Conservation (phyloP, 768 basidiomycete species). For the Stropharia rugosoannulata region DNA sequence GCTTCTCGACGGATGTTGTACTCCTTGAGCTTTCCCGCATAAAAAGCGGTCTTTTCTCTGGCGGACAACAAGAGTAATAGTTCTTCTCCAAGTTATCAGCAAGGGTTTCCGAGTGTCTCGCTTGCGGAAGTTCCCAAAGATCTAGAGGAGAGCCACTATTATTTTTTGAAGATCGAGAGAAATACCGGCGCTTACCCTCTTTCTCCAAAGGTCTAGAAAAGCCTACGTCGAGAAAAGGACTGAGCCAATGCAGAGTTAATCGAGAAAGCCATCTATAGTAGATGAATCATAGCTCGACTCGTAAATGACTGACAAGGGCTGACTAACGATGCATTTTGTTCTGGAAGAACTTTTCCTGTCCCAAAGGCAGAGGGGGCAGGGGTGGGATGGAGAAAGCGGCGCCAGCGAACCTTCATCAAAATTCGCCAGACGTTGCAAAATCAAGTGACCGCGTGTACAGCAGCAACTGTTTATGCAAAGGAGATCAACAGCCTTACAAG, state of each 20-base stretch:
- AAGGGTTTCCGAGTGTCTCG: constrained; percentile 33
- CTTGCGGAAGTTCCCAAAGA: constrained; percentile 48
- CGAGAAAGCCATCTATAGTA: constrained; percentile 37
- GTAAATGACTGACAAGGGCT: background rate
- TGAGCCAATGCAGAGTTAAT: constrained; percentile 53
- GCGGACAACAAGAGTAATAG: constrained; percentile 51
- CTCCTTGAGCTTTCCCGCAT: constrained; percentile 20
- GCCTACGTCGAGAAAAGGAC: constrained; percentile 53
- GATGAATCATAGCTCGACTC: background rate
- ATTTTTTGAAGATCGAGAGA: background rate
- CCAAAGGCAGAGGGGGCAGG: constrained; percentile 54
- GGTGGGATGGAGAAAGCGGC: constrained; percentile 36
- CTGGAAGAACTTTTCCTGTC: constrained; percentile 43
- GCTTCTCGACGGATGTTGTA: constrained; percentile 4
- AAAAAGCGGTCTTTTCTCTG: constrained; percentile 40
- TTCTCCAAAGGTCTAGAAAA: constrained; percentile 56
- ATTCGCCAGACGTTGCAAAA: background rate
- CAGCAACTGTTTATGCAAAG: no score
- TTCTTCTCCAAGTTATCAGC: constrained; percentile 42
- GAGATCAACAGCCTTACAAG: no score
- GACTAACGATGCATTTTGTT: constrained; percentile 36
- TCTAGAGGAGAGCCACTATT: constrained; percentile 30
- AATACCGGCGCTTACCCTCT: constrained; percentile 39
- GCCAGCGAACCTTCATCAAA: constrained; percentile 17
- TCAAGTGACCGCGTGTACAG: background rate